Evolutionary conservation across 1,284 basidiomycete genomes (phyloP).

Genomic region (Xerocomus cyaneibrunnescens): DNA sequence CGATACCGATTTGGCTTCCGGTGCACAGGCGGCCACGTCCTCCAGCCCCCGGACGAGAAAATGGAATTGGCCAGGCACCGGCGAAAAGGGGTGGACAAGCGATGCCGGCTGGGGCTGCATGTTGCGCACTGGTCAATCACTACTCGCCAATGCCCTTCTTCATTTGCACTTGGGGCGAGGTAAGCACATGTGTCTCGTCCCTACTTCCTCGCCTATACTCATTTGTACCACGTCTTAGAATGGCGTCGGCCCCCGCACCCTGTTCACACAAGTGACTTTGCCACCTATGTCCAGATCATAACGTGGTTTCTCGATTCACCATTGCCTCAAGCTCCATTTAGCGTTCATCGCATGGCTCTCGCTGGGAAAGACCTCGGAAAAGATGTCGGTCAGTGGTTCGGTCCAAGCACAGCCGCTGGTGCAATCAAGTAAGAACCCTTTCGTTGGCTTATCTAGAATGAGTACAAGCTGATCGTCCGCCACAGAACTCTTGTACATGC

Average conservation of each 20-base stretch:
- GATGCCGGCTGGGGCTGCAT: constrained; percentile 99
- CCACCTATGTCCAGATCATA: constrained; percentile 84
- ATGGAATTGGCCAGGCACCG: constrained; percentile 51
- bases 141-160: constrained; percentile 88
- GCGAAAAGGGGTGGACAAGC: constrained; percentile 83
- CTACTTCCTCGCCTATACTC: constrained; percentile 5
- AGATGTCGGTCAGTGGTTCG: constrained; percentile 97
- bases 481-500: constrained; percentile 72
- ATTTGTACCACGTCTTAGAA: constrained; percentile 46
- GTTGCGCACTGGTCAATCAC: constrained; percentile 91
- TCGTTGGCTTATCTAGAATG: background rate
- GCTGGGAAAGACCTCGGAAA: constrained; percentile 95
- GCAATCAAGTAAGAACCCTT: constrained; percentile 73
- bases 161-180: constrained; percentile 85
- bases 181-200: constrained; percentile 40
- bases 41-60: constrained; percentile 41
- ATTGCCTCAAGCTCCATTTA: constrained; percentile 86
- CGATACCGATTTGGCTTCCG: constrained; percentile 34
- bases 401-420: constrained; percentile 94
- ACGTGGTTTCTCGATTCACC: constrained; percentile 97
- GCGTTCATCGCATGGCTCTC: constrained; percentile 94
- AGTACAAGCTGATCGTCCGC: constrained; percentile 9
- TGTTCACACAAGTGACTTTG: constrained; percentile 59
- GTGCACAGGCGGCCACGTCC: constrained; percentile 19
- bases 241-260: constrained; percentile 75